Evolutionary conservation across 164 flowering plant genomes (phyloP).

Genomic region (Nymphaea colorata): DNA sequence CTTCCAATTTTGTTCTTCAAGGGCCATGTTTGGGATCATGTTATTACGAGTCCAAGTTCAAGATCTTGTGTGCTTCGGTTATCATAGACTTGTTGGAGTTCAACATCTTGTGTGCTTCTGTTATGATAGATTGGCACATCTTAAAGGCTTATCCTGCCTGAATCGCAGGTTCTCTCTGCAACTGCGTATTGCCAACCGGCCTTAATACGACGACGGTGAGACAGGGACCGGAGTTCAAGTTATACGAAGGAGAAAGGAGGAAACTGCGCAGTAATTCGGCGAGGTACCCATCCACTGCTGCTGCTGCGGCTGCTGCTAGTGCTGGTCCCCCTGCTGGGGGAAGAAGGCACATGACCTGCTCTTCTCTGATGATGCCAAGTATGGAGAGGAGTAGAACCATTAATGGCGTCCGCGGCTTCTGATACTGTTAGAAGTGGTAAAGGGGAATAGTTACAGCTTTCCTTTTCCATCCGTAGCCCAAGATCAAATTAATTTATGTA

Average conservation of each 20-base stretch:
- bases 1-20: not conserved
- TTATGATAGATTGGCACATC: no score
- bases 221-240: not conserved
- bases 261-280: not conserved
- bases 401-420: not conserved
- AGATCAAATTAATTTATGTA: no score
- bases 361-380: not conserved
- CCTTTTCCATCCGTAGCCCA: no score
- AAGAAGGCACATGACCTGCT: not conserved
- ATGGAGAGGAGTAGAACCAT: not conserved
- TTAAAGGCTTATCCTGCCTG: not conserved
- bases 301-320: not conserved
- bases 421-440: not conserved
- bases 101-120: no score
- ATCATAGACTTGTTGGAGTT: no score
- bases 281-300: not conserved
- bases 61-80: no score
- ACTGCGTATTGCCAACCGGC: not conserved
- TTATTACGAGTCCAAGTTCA: no score
- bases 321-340: not conserved
- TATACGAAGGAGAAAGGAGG: slow-evolving; percentile 1
- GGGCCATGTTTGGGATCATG: no score
- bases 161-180: not conserved
- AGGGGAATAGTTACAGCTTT: not conserved
- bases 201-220: not conserved